Percentiles rank a stretch among this genome's conserved stretches.
These are phyloP conservation scores for Lathyrus sativus DNA, from an alignment of 306 rosid genomes.

Conservation along the genomic window DNA sequence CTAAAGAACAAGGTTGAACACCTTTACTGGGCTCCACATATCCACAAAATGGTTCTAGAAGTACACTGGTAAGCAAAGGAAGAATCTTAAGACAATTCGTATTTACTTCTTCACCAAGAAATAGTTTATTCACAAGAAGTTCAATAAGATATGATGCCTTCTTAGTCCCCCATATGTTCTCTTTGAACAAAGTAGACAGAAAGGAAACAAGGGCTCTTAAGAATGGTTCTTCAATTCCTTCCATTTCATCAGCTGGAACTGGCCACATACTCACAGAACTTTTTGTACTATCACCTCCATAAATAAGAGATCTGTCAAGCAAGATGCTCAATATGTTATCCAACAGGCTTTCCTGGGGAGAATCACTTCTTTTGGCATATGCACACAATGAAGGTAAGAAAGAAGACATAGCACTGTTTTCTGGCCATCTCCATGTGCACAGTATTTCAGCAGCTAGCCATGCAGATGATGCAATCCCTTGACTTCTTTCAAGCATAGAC, in stretches of 20 bases:
- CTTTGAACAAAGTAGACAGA: conserved; percentile 64
- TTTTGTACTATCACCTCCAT: conserved; percentile 54
- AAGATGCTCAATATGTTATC: conserved; percentile 63
- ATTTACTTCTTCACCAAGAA: conserved; percentile 77
- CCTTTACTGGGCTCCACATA: conserved; percentile 47
- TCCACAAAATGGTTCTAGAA: conserved; percentile 56
- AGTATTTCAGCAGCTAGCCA: conserved; percentile 93
- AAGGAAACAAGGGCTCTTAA: conserved; percentile 79
- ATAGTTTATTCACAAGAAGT: conserved; percentile 67
- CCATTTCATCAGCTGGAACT: conserved; percentile 53
- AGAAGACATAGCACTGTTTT: conserved; percentile 67
- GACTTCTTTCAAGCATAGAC: conserved; percentile 45
- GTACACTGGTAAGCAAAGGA: conserved; percentile 67
- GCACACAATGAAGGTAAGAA: conserved; percentile 75
- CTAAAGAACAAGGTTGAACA: conserved; percentile 45
- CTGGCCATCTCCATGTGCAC: conserved; percentile 98
- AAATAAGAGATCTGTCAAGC: conserved; percentile 81
- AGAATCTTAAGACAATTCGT: conserved; percentile 79
- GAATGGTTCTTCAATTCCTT: conserved; percentile 86
- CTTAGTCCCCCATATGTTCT: conserved; percentile 66
- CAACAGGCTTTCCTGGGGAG: conserved; percentile 57
- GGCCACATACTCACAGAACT: conserved; percentile 62
- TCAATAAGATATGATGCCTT: conserved; percentile 62
- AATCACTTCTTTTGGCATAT: conserved; percentile 53
- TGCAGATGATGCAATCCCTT: conserved; percentile 60